Evolutionary conservation across 2,329 filamentous ascomycete genomes (phyloP).

Genomic region (Monilinia polystroma): DNA sequence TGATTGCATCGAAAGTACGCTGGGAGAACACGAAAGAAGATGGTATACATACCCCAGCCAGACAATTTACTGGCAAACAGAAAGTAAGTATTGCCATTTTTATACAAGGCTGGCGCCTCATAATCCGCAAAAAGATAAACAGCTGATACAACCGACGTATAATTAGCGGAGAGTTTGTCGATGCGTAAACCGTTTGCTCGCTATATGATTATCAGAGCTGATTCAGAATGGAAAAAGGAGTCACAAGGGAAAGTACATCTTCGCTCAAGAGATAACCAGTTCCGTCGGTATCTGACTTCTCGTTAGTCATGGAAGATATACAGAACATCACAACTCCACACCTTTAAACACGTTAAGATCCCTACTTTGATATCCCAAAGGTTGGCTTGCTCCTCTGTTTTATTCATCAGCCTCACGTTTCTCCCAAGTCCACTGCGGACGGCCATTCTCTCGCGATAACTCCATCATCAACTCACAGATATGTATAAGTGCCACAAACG

Average conservation of each 20-base stretch:
- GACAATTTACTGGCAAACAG: conserved; percentile 61
- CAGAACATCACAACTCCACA: conserved; percentile 2
- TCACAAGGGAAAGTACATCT: conserved; percentile 48
- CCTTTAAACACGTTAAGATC: conserved; percentile 40
- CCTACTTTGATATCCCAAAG: conserved; percentile 38
- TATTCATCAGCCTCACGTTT: background rate
- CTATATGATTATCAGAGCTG: conserved; percentile 38
- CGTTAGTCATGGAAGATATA: conserved; percentile 10
- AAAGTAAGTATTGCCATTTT: conserved; percentile 59
- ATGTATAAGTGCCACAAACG: conserved; percentile 61
- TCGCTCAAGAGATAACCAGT: conserved; percentile 61
- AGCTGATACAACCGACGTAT: conserved; percentile 50
- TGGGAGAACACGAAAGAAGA: background rate
- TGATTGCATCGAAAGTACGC: too few species aligned
- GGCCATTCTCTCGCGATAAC: background rate
- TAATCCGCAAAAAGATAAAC: conserved; percentile 53
- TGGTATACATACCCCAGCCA: conserved; percentile 40
- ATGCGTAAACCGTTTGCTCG: conserved; percentile 58
- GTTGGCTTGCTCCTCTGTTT: conserved; percentile 36
- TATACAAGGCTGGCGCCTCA: conserved; percentile 63
- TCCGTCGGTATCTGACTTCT: conserved; percentile 56
- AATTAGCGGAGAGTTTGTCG: conserved; percentile 55
- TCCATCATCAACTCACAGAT: conserved; percentile 38
- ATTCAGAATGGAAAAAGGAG: too few species aligned
- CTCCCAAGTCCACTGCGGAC: background rate